Conservation (phyloP, 2,329 filamentous ascomycete genomes). For the Cadophora luteo-olivacea region DNA sequence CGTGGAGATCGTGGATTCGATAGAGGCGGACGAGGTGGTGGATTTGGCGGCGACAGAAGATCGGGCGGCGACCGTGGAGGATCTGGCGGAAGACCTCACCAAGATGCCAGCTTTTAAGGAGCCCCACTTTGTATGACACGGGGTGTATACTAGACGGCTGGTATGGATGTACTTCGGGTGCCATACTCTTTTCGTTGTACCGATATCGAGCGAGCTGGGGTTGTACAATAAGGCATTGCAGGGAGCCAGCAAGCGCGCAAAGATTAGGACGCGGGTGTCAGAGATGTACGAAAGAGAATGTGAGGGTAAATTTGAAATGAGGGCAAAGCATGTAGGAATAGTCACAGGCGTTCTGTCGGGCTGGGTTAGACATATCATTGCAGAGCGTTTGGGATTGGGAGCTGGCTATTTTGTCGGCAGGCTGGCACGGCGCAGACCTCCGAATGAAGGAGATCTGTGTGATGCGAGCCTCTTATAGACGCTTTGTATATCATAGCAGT, state of each 20-base stretch:
- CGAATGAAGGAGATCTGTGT: background rate
- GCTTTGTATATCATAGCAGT: conserved; percentile 20
- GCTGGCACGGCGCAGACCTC: too few species aligned
- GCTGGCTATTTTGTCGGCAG: background rate
- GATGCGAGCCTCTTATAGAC: background rate
- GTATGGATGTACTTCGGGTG: conserved; percentile 4
- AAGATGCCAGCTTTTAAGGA: conserved; percentile 21
- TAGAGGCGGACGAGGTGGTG: background rate
- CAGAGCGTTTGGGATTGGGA: conserved; percentile 30
- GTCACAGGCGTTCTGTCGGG: conserved; percentile 28
- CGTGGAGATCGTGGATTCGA: conserved; percentile 22
- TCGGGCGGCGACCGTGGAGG: background rate
- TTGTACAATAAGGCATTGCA: conserved; percentile 26
- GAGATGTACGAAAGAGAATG: conserved; percentile 19
- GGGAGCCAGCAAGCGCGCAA: background rate
- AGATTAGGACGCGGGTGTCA: background rate
- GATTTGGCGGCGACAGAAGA: too few species aligned
- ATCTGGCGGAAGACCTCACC: conserved; percentile 14
- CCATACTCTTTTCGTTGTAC: conserved; percentile 23
- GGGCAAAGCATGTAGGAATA: conserved; percentile 27
- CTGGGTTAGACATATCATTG: conserved; percentile 34
- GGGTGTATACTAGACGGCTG: conserved; percentile 29
- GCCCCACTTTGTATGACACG: background rate
- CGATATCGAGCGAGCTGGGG: conserved; percentile 2
- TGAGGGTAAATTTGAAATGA: background rate